Evolutionary conservation across 169 alveolate species (phyloP).

Genomic region (Neospora caninum): DNA sequence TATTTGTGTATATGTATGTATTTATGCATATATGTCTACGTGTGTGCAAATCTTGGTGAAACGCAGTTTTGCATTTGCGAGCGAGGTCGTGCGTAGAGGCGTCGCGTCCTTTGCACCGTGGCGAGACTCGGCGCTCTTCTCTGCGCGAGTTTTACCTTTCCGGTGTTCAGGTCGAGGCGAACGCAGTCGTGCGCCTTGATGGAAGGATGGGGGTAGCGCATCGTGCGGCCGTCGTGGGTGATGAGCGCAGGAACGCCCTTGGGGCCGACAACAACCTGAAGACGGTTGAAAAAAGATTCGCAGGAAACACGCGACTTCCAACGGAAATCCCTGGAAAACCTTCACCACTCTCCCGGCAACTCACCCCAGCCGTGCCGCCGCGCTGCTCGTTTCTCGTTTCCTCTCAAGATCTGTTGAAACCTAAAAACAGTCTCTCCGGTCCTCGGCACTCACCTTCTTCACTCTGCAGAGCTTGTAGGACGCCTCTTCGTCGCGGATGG

Average conservation of each 20-base stretch:
- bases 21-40: not conserved
- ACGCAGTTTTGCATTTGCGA: too few relatives aligned
- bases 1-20: not conserved
- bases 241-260: constrained; percentile 96
- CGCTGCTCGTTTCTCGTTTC: not conserved
- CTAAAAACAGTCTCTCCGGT: not conserved
- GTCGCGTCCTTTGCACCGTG: too few relatives aligned
- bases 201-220: constrained; percentile 98
- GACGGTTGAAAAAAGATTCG: too few relatives aligned
- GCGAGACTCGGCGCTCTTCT: too few relatives aligned
- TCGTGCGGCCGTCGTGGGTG: constrained; percentile 99
- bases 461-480: constrained; percentile 96
- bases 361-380: not conserved
- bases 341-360: not conserved
- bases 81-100: too few relatives aligned
- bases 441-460: constrained; percentile 81
- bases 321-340: not conserved
- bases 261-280: constrained; percentile 87
- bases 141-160: too few relatives aligned
- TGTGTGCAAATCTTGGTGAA: not conserved
- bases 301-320: too few relatives aligned
- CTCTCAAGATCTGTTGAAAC: too few relatives aligned
- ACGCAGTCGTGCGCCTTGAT: constrained; percentile 97
- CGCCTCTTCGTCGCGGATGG: constrained; percentile 91
- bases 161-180: constrained; percentile 93